Evolutionary conservation across 73 alveolate species (phyloP), one percentile per base, ranked within the genome.

Genomic region (Paramecium pentaurelia): DNA sequence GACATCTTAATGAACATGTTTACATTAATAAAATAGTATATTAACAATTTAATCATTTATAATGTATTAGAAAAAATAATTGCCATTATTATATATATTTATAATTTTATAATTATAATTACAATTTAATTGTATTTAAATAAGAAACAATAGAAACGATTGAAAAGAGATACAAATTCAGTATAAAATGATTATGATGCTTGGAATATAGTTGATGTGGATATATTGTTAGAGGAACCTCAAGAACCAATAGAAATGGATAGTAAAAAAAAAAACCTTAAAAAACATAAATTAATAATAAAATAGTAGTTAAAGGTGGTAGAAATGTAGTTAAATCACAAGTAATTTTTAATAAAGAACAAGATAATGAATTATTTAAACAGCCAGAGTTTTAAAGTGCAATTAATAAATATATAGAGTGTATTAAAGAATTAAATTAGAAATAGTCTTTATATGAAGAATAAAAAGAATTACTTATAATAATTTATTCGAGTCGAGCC

Each of bases 1-100:
- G 93, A 84, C 99, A 97, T 92, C 99, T 6, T 73, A 73, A 73
- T 73, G 87, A 73, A 64, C 51, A 64, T 28, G 47, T 18, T 64
- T 64, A 64, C 84, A 64, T 64, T 64, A 64, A 32, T 64, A 64
- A 64, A 64, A 34, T 64, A 64, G 70, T 54, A 54, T 54, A 54
- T 54, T 54, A 54, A 54, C 4, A 54, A 54, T 18, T 54, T 54
- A 0, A 54, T 54, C 8, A 22, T 22, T 22, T 22, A 22, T 22
- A 22, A 22, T 22, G 25, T 22, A 22, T 22, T 22, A 22, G 25
- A 22, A 22, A 22, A 22, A 22, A 22, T 22, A 22, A 22, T 22
- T 22, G 25, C 25, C n/a, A n/a, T n/a, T n/a, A n/a, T n/a, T 22
- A 22, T 22, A 22, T 22, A 22, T 22, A 22, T 22, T 22, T 22